These are phyloP conservation scores for Chaetomium sp. DNA, from an alignment of 2,329 filamentous ascomycete species.

Conservation along the genomic window DNA sequence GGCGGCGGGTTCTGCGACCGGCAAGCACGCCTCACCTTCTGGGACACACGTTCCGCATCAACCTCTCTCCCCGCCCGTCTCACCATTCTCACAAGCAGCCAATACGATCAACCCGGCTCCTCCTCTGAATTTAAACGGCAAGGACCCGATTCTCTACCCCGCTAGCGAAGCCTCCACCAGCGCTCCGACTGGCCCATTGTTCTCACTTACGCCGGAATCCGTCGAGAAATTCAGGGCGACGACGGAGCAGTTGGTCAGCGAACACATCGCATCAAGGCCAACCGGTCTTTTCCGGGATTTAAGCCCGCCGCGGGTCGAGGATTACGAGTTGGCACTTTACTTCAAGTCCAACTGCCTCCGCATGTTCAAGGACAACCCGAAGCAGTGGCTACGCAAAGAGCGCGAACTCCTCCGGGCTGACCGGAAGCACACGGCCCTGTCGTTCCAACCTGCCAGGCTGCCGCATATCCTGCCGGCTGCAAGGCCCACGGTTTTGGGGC, in stretches of 20 bases:
- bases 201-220: constrained; percentile 47
- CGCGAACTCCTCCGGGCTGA: constrained; percentile 53
- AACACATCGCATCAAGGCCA: constrained; percentile 52
- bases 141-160: constrained; percentile 63
- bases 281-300: constrained; percentile 47
- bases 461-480: constrained; percentile 50
- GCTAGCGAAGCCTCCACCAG: constrained; percentile 46
- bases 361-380: constrained; percentile 48
- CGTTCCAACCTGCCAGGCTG: constrained; percentile 41
- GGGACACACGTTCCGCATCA: constrained; percentile 45
- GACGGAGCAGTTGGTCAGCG: constrained; percentile 51
- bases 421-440: constrained; percentile 46
- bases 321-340: constrained; percentile 56
- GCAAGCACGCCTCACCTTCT: constrained; percentile 35
- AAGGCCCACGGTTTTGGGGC: constrained; percentile 32
- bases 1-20: constrained; percentile 36
- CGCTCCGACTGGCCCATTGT: constrained; percentile 53
- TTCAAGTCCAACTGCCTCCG: constrained; percentile 57
- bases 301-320: constrained; percentile 52
- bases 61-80: constrained; percentile 61
- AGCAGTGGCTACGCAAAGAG: constrained; percentile 54
- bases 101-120: constrained; percentile 40
- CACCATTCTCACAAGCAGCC: constrained; percentile 50
- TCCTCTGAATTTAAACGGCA: constrained; percentile 36
- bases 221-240: constrained; percentile 42